Evolutionary conservation across 2,329 filamentous ascomycete species (phyloP).

Genomic region (Hypoxylon sp.): DNA sequence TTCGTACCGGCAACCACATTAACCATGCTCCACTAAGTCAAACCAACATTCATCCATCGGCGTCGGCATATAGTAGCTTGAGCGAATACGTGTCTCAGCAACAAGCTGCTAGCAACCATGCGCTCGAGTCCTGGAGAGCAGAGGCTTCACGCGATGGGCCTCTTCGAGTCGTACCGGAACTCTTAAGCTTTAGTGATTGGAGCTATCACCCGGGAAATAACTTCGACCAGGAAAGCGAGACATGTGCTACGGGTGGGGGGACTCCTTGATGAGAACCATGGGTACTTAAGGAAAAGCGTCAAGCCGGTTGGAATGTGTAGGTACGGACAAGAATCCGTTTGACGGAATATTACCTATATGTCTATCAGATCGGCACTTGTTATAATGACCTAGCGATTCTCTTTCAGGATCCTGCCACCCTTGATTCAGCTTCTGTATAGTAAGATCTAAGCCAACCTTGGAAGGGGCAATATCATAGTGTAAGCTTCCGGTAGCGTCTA

Average conservation of each 20-base stretch:
- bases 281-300: not conserved
- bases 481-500: not conserved
- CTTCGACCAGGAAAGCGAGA: constrained; percentile 9
- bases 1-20: not conserved
- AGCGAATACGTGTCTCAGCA: constrained; percentile 15
- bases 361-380: not conserved
- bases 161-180: constrained; percentile 17
- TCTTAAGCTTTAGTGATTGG: not conserved
- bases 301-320: not conserved
- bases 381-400: not conserved
- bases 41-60: not conserved
- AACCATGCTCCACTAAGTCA: not conserved
- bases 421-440: not conserved
- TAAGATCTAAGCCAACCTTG: not conserved
- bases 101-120: not conserved
- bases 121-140: constrained; percentile 16
- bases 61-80: not conserved
- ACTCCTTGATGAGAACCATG: not conserved
- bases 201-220: not conserved
- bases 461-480: not conserved
- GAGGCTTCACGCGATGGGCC: constrained; percentile 18
- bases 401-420: too few species aligned
- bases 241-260: constrained; percentile 5
- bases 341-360: not conserved
- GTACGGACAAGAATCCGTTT: not conserved